Base-by-base conservation (phyloP, 805 yeast genomes). In the Myxozyma vanderwaltii region DNA sequence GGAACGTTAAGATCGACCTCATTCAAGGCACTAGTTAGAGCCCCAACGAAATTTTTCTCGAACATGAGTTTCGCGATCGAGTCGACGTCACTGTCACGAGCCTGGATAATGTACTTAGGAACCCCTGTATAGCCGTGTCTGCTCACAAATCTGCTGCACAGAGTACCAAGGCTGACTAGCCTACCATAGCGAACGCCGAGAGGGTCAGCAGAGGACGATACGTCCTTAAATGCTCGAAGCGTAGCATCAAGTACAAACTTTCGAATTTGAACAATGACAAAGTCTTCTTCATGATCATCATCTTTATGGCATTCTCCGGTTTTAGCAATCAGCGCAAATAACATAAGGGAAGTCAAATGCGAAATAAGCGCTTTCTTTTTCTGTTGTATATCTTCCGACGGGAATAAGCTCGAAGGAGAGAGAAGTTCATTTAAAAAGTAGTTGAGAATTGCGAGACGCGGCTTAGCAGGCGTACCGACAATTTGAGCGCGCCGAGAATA, bases 1-100 rank as follows among this genome's bases (percentile, higher is more conserved):
- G 95, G 92, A 66, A 81, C 86, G 67, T 89, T 88, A 57, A 89
- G 75, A 71, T 91, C 96, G 26, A 89, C 67, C 12, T 79, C 83
- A 0, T 91, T 79, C 51, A 91, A 71, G 33, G 87, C 77, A 0
- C 78, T 72, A 0, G 92, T 79, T 7, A 90, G 76, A 10, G 83
- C 78, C 17, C 63, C 54, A 13, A 71, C 71, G 51, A 72, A 76
- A 46, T 82, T 84, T 63, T 85, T 81, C 12, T 91, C 97, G 36
- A 88, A 74, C 73, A 90, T 77, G 15, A 85, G 79, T 56, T 81
- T 83, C 0, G 89, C 83, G 41, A 89, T 76, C 56, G 81, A 83
- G 60, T 80, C 86, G 13, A 80, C 79, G 70, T 91, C 96, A n/a
- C 51, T 53, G 17, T 54, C 59, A 26, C 57, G 55, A 17, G 33